phyloP scores from a whole-genome alignment of 1,284 basidiomycete genomes.

The Anthracocystis walkeri region DNA sequence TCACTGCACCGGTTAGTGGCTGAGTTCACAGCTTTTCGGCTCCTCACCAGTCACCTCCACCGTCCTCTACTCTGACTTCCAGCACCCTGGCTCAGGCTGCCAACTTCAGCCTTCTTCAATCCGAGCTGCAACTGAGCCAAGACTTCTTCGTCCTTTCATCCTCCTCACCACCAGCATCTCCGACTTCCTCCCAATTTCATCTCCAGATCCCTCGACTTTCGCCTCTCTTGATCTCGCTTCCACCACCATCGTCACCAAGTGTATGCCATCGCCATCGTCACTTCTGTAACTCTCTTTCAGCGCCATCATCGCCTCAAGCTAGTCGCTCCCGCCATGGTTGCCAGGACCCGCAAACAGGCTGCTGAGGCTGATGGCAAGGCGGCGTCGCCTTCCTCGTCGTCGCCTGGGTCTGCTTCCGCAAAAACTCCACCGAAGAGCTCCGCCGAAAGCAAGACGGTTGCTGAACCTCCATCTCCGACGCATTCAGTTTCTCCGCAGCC shows the following conservation, averaged over 20 bases:
- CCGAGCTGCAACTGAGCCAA: not conserved
- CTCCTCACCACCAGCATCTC: not conserved
- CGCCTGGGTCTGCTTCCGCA: not conserved
- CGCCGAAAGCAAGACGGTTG: not conserved
- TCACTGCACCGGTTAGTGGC: not conserved
- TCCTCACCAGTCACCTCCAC: slow-evolving; percentile 6
- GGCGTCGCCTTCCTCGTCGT: slow-evolving; percentile 1
- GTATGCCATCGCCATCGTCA: not conserved
- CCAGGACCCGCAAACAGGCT: slow-evolving; percentile 23
- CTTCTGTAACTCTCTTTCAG: not conserved
- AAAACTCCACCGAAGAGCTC: not conserved
- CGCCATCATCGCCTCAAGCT: not conserved
- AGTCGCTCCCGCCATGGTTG: slow-evolving; percentile 15
- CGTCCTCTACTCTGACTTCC: no score
- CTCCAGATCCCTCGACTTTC: not conserved
- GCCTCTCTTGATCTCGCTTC: not conserved
- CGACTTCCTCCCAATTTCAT: not conserved
- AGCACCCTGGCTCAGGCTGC: not conserved
- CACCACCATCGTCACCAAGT: not conserved
- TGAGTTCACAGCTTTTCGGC: not conserved
- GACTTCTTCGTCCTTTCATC: not conserved
- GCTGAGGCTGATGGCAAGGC: not conserved
- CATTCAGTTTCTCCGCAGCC: not conserved
- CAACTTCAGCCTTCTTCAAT: not conserved
- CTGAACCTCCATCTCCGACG: not conserved